These are phyloP conservation scores for Poa pratensis DNA, from an alignment of 176 grass and related monocot species.

Conservation along the genomic window DNA sequence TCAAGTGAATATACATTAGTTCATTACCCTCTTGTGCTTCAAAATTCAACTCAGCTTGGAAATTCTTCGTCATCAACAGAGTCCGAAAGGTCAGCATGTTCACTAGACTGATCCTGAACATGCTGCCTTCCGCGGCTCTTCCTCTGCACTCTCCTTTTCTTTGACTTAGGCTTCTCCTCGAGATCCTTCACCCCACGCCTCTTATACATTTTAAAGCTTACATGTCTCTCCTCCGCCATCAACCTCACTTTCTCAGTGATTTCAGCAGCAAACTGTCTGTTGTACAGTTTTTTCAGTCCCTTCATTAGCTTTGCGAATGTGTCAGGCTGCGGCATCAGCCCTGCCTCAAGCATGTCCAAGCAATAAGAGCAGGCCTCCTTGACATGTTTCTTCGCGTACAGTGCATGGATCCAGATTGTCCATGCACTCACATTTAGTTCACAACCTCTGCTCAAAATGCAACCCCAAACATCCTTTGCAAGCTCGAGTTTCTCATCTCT, in stretches of 20 bases:
- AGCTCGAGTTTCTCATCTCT: constrained; percentile 84
- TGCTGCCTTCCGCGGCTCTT: background rate
- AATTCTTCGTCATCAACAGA: constrained; percentile 45
- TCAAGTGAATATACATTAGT: constrained; percentile 11
- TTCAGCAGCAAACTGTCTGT: constrained; percentile 76
- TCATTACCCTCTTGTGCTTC: background rate
- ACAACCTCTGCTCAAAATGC: constrained; percentile 71
- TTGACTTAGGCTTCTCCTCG: constrained; percentile 68
- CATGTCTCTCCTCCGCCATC: constrained; percentile 88
- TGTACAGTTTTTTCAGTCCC: constrained; percentile 86
- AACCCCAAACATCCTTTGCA: constrained; percentile 89
- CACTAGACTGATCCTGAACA: constrained; percentile 13
- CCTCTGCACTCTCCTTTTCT: constrained; percentile 61
- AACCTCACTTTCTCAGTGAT: constrained; percentile 90
- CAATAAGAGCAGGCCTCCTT: constrained; percentile 90
- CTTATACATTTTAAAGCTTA: constrained; percentile 97
- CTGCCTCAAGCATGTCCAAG: constrained; percentile 92
- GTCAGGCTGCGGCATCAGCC: constrained; percentile 85
- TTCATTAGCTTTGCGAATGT: constrained; percentile 95
- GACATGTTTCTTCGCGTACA: constrained; percentile 71
- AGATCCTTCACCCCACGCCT: constrained; percentile 82
- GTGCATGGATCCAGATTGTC: constrained; percentile 95
- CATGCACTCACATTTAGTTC: constrained; percentile 86
- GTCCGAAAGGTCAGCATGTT: constrained; percentile 17
- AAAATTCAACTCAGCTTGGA: constrained; percentile 28